A percentile compares a stretch with the other conserved stretches of the same genome.
These are phyloP conservation scores for Dactylella cylindrospora DNA, from an alignment of 2,329 filamentous ascomycete species.

Conservation along the genomic window DNA sequence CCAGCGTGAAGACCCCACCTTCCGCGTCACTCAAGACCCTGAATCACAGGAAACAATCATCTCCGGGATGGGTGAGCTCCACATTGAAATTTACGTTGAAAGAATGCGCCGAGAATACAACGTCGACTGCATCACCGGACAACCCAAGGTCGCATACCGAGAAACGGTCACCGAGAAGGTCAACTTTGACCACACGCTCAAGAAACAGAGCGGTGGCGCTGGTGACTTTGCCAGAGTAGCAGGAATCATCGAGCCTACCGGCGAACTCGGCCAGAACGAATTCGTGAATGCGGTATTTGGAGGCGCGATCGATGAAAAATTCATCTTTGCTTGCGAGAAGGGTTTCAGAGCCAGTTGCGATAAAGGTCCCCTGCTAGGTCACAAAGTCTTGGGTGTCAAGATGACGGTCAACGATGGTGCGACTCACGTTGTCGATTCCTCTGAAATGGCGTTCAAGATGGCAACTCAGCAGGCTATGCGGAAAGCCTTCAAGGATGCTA, in stretches of 20 bases:
- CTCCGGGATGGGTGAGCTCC: conserved; percentile 95
- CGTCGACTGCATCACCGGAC: conserved; percentile 91
- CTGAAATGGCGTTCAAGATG: conserved; percentile 91
- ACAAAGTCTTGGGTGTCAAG: conserved; percentile 81
- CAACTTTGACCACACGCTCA: conserved; percentile 88
- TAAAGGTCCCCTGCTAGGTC: conserved; percentile 87
- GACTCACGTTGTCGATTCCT: conserved; percentile 96
- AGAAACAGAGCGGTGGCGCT: conserved; percentile 92
- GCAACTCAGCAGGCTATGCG: conserved; percentile 96
- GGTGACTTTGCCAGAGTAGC: conserved; percentile 93
- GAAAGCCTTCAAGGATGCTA: conserved; percentile 80
- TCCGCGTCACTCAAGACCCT: conserved; percentile 86
- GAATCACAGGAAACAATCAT: conserved; percentile 98
- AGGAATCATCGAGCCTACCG: conserved; percentile 86
- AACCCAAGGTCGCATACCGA: conserved; percentile 94
- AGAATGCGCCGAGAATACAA: conserved; percentile 95
- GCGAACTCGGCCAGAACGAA: conserved; percentile 69
- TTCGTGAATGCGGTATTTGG: conserved; percentile 88
- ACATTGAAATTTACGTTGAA: conserved; percentile 96
- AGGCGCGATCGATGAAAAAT: conserved; percentile 93
- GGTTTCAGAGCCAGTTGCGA: conserved; percentile 81
- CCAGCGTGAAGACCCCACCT: conserved; percentile 96
- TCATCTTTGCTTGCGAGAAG: conserved; percentile 89
- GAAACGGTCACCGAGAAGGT: conserved; percentile 82
- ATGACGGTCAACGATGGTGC: conserved; percentile 97